Evolutionary conservation across 768 basidiomycete species (phyloP).

Genomic region (Lactarius sp.): DNA sequence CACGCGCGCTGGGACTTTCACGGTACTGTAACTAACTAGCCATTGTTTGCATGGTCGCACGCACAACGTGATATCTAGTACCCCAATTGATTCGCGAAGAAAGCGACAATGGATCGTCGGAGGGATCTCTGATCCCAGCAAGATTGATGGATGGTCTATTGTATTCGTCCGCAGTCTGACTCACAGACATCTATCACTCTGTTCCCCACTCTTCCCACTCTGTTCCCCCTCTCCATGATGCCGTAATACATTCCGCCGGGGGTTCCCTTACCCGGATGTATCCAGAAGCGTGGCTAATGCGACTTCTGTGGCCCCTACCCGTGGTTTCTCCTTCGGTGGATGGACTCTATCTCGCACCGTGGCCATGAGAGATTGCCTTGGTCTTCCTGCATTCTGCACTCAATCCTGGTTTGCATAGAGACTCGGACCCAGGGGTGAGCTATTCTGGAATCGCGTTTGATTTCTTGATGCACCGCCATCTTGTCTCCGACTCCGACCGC

Average conservation of each 20-base stretch:
- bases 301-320: not conserved
- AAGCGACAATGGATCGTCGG: not conserved
- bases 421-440: not conserved
- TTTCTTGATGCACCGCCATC: not conserved
- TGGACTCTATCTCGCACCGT: not conserved
- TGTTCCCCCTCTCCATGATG: not conserved
- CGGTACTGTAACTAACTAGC: conserved; percentile 3
- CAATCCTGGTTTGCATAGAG: not conserved
- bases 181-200: not conserved
- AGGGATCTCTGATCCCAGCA: conserved; percentile 2
- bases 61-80: conserved; percentile 15
- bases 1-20: not conserved
- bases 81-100: not conserved
- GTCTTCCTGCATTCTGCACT: not conserved
- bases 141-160: not conserved
- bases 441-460: not conserved
- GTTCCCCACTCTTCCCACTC: not conserved
- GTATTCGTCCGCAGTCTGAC: not conserved
- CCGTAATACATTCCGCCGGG: conserved; percentile 1
- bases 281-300: not conserved
- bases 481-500: conserved; percentile 2
- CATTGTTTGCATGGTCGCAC: not conserved
- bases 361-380: not conserved
- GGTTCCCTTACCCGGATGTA: not conserved
- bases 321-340: not conserved